Conservation (phyloP, 169 alveolate species). For the Amoebophrya sp. region DNA sequence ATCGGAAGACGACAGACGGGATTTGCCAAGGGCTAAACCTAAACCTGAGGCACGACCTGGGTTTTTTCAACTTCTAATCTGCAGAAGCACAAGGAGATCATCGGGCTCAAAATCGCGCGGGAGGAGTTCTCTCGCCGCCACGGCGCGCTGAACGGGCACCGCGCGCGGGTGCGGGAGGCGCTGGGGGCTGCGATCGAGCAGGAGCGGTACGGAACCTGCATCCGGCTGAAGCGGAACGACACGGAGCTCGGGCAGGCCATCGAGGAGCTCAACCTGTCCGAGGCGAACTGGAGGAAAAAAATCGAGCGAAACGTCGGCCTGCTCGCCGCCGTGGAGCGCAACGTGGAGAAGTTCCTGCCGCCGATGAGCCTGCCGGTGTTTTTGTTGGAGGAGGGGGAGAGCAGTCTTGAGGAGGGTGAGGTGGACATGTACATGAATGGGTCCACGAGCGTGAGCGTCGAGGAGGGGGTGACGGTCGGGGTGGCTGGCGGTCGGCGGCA, state of each 20-base stretch:
- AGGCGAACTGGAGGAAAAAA: not conserved
- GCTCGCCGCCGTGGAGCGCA: not conserved
- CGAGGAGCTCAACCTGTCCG: not conserved
- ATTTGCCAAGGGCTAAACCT: too few species aligned
- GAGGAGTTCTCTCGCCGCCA: not conserved
- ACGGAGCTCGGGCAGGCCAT: not conserved
- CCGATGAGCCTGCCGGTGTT: not conserved
- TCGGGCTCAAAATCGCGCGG: not conserved
- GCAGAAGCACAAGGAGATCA: not conserved
- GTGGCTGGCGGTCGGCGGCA: too few species aligned
- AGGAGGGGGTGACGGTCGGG: not conserved
- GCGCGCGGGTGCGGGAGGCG: not conserved
- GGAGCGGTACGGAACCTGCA: not conserved
- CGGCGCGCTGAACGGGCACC: not conserved
- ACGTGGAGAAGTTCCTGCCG: not conserved
- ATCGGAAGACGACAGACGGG: too few species aligned
- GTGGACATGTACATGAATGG: not conserved
- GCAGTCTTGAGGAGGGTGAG: not conserved
- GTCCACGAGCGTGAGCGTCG: not conserved
- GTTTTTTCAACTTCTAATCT: too few species aligned
- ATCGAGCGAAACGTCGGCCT: not conserved
- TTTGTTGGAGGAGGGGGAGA: not conserved
- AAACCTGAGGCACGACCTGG: too few species aligned
- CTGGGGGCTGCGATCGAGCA: not conserved
- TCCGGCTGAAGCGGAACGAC: not conserved